Percentiles rank a stretch among this genome's conserved stretches.
Conservation (phyloP, 345 rosid genomes). For the Acer saccharum region DNA sequence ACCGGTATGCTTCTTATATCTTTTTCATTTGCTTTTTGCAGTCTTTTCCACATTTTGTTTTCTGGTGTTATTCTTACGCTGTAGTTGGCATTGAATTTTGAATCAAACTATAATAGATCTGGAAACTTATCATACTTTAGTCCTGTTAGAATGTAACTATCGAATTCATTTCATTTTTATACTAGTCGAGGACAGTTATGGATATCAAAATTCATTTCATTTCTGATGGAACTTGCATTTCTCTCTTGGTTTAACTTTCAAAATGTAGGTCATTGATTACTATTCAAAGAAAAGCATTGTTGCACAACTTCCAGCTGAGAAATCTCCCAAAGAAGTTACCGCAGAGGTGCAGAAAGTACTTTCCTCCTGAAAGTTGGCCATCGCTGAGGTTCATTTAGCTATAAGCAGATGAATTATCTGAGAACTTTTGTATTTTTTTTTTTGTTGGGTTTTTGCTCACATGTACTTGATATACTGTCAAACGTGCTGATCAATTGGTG, state of each 20-base stretch:
- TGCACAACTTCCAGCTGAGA: conserved; percentile 80
- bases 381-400: conserved; percentile 1
- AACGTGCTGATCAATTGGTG: conserved; percentile 5
- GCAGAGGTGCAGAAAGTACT: conserved; percentile 74
- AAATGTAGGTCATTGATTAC: conserved; percentile 75
- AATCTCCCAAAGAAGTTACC: conserved; percentile 74
- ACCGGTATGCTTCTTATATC: conserved; percentile 51
- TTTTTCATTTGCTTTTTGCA: not conserved
- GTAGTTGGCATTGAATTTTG: too few relatives aligned
- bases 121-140: too few relatives aligned
- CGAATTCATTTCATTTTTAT: not conserved
- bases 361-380: conserved; percentile 29
- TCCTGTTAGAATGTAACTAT: too few relatives aligned
- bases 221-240: not conserved
- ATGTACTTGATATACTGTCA: conserved; percentile 4
- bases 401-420: conserved; percentile 8
- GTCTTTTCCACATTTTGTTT: not conserved
- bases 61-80: not conserved
- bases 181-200: not conserved
- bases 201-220: not conserved
- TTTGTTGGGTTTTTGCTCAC: conserved; percentile 4
- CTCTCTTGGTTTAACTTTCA: not conserved
- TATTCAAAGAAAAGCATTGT: conserved; percentile 70
- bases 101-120: too few relatives aligned
- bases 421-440: not conserved